Evolutionary conservation across 1,284 basidiomycete species (phyloP), one percentile per base, ranked within the genome.

Genomic region (Leccinum angustisporum): DNA sequence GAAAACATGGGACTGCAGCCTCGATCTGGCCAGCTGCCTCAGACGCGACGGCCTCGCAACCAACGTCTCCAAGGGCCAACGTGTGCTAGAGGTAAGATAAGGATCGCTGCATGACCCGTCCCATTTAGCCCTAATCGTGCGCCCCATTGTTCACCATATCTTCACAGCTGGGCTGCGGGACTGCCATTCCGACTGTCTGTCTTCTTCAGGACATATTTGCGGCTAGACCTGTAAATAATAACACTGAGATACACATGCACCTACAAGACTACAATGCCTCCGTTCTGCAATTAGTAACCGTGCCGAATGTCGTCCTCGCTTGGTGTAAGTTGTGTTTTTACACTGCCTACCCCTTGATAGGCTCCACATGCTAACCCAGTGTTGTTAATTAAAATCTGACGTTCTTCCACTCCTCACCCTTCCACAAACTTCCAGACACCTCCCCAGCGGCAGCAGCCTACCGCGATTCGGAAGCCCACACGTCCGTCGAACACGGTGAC

Each of bases 1-100:
- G 60, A 98, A 98, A 77, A 98, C 95, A 3, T 99, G 97, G 97
- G 97, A 99, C 75, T 97, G 95, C 65, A 92, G 93, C 40, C 76
- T 96, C 14, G 97, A 98, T 75, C 81, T 99, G 0, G 92, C 91
- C 0, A 81, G 80, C 51, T 86, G 83, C 67, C 76, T 86, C 33
- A 76, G 79, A 67, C 64, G 74, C 31, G 66, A 80, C 14, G 57
- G 62, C 0, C 48, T 59, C 51, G 59, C 54, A 54, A 61, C 51
- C n/a, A 54, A 63, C 60, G 60, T 43, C 40, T n/a, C 76, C n/a
- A 66, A 67, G 5, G 84, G 86, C 0, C 82, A 79, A 65, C 76
- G 81, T 1, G 72, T 91, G 2, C 68, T 94, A 5, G 92, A 93
- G 82, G 91, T 90, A 60, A 16, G 5, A 59, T 16, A 21, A 8